phyloP scores from a whole-genome alignment of 306 rosid species.

The Astragalus glycyphyllos region DNA sequence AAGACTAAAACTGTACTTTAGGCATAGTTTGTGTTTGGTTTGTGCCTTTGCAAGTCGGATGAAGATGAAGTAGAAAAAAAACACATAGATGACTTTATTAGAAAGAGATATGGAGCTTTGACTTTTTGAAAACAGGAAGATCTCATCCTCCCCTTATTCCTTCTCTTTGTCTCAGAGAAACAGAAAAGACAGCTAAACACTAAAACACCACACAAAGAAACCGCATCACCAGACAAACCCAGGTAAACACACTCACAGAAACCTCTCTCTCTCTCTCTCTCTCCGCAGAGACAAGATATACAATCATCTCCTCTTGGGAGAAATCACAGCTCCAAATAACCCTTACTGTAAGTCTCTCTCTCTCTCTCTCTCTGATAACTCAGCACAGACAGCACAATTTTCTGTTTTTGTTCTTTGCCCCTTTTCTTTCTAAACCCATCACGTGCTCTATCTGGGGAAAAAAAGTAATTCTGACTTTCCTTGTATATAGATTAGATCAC shows the following conservation, averaged over 20 bases:
- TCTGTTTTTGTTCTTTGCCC: conserved; percentile 36
- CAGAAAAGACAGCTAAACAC: conserved; percentile 49
- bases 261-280: background rate
- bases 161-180: conserved; percentile 53
- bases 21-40: too few species aligned
- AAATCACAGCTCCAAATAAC: conserved; percentile 46
- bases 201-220: conserved; percentile 32
- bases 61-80: too few species aligned
- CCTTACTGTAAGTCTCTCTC: conserved; percentile 53
- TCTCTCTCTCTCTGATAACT: background rate
- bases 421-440: conserved; percentile 39
- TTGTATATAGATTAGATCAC: conserved; percentile 43
- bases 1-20: too few species aligned
- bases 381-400: background rate
- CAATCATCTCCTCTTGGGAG: conserved; percentile 31
- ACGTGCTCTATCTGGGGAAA: conserved; percentile 36
- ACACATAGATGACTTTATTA: background rate
- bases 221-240: conserved; percentile 37
- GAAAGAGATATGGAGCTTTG: conserved; percentile 53
- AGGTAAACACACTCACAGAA: background rate
- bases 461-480: conserved; percentile 44
- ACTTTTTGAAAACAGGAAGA: conserved; percentile 60
- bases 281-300: conserved; percentile 15
- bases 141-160: conserved; percentile 59
- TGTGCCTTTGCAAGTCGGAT: too few species aligned